Percentiles rank a stretch among this genome's conserved stretches.
Conservation (phyloP, 192 early-diverging fungal genomes). For the Linnemannia elongata region DNA sequence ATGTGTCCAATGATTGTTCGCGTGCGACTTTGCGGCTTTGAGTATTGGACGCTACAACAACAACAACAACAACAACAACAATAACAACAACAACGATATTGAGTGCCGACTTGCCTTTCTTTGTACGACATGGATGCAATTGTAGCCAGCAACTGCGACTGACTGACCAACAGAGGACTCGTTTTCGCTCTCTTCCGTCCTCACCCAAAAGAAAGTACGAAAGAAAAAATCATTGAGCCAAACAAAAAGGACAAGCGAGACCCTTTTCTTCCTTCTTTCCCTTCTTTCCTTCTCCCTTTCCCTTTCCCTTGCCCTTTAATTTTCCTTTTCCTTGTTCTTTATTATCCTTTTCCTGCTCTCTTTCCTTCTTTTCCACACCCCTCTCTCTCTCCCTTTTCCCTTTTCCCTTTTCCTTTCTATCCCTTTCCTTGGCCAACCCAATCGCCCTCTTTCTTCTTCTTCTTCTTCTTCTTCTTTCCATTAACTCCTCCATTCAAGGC, state of each 20-base stretch:
- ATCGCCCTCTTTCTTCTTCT: no score
- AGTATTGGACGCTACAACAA: no score
- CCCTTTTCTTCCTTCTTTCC: neutral
- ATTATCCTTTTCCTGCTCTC: neutral
- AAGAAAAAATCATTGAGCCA: no score
- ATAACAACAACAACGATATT: no score
- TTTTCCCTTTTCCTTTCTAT: neutral
- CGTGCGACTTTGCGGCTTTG: neutral
- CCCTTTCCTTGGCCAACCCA: neutral
- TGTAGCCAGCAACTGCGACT: no score
- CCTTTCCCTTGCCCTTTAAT: neutral
- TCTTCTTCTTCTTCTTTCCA: neutral
- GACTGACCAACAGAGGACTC: no score
- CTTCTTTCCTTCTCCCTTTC: neutral
- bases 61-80: no score
- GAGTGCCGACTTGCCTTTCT: no score
- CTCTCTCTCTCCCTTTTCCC: neutral
- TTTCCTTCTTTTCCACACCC: neutral
- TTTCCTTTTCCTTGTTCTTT: neutral
- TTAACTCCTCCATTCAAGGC: no score
- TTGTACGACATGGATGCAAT: no score
- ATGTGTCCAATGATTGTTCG: neutral
- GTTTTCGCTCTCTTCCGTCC: neutral
- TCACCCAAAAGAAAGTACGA: neutral
- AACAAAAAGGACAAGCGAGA: neutral